Conservation (phyloP, 2,329 filamentous ascomycete species). For the Aspergillus hortae region DNA sequence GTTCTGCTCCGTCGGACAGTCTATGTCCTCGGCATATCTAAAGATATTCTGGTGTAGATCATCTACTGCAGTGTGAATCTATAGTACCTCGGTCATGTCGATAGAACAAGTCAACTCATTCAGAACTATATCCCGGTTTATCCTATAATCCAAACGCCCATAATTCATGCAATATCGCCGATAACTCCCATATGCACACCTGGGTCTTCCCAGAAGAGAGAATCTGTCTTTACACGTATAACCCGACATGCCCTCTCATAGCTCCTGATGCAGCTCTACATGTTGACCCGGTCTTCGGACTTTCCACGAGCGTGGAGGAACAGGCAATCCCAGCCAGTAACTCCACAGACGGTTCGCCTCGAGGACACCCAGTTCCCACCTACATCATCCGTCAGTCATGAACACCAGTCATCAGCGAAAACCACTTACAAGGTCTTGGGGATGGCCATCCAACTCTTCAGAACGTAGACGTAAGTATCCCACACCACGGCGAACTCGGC, state of each 20-base stretch:
- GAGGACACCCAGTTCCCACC: conserved; percentile 50
- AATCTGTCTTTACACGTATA: conserved; percentile 1
- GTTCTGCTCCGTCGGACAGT: too few relatives aligned
- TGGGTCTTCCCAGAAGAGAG: not conserved
- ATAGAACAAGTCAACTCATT: too few relatives aligned
- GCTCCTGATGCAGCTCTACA: conserved; percentile 34
- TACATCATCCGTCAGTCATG: conserved; percentile 20
- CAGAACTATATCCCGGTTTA: not conserved
- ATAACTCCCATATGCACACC: conserved; percentile 5
- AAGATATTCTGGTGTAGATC: too few relatives aligned
- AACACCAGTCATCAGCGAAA: not conserved
- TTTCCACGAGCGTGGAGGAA: conserved; percentile 56
- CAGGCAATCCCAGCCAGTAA: conserved; percentile 61
- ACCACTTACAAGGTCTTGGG: conserved; percentile 66
- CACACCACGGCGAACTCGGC: conserved; percentile 63
- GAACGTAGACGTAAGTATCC: conserved; percentile 61
- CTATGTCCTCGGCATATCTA: too few relatives aligned
- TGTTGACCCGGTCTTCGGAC: conserved; percentile 41
- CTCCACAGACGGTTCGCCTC: conserved; percentile 57
- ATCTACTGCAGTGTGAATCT: too few relatives aligned
- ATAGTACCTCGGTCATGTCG: too few relatives aligned
- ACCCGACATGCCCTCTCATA: conserved; percentile 24
- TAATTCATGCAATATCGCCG: conserved; percentile 2
- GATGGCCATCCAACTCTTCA: conserved; percentile 66
- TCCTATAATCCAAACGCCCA: not conserved